Evolutionary conservation across 148 eudicot genomes (phyloP), one percentile per base, ranked within the genome.

Genomic region (Camellia japonica): DNA sequence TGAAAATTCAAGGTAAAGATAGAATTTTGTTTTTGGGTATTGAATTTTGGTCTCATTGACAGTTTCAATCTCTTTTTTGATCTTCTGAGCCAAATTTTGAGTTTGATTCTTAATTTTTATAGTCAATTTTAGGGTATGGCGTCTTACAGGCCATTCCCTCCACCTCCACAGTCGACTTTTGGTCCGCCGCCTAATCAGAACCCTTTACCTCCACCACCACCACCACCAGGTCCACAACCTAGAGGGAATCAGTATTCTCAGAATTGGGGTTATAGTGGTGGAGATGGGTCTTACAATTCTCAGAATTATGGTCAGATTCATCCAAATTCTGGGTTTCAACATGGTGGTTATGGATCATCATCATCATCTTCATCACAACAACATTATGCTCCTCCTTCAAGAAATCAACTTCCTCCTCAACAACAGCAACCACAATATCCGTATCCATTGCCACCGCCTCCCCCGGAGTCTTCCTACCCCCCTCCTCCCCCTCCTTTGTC

Each of bases 81-180:
- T 55, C 10, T 3, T 60, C 9, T 11, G 13, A 59, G 43, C 18
- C 54, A 43, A 18, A 6, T 6, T 70, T 70, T 7, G 7, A 42
- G 19, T 75, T n/a, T 7, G 7, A 18, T 59, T 30, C 52, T 7
- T 49, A 30, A 30, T 30, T 30, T 30, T 30, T 30, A 30, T 30
- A 30, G 38, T 30, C 38, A 30, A 30, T 30, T 30, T 30, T 30
- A 30, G 81, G 79, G 19, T 65, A 94, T 94, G 97, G 96, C 93
- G 19, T 92, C 98, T 1, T 94, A 94, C 78, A 81, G 98, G 91
- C 98, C 97, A 68, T 92, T 90, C 78, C 95, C 93, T 72, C 91
- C 95, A 70, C 95, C 94, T 18, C 90, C 95, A 2, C 95, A 87
- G 67, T 86, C 93, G 3, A 84, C 87, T 30, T 90, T 93, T 46